These are phyloP conservation scores for Populus simonii DNA, from an alignment of 345 rosid species.

Conservation along the genomic window DNA sequence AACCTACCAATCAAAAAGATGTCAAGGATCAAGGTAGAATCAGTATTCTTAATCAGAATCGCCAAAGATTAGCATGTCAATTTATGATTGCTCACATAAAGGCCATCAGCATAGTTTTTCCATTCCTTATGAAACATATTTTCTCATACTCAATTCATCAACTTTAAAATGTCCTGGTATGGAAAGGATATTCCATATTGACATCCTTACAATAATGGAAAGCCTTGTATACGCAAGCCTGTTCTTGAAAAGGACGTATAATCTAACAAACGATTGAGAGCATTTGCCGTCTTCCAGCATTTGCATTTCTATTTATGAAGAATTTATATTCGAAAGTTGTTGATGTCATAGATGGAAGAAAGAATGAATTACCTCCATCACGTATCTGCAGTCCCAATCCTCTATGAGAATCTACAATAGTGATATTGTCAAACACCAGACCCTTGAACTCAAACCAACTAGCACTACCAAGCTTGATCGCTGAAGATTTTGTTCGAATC, in stretches of 20 bases:
- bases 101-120: neutral
- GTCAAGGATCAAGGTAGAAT: too few relatives aligned
- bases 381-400: conserved; percentile 87
- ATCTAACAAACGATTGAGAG: neutral
- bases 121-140: neutral
- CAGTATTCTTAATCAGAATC: neutral
- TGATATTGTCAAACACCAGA: conserved; percentile 74
- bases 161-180: neutral
- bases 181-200: neutral
- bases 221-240: neutral
- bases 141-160: neutral
- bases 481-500: conserved; percentile 89
- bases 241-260: neutral
- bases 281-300: neutral
- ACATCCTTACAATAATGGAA: neutral
- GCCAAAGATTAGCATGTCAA: neutral
- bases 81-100: neutral
- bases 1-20: neutral
- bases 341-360: neutral
- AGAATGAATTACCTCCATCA: conserved; percentile 70
- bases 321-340: neutral
- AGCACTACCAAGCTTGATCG: conserved; percentile 93
- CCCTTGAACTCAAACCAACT: conserved; percentile 71
- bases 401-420: conserved; percentile 77
- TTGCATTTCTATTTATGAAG: neutral